phyloP scores from a whole-genome alignment of 2,329 filamentous ascomycete genomes.

The Penicillium sp. region DNA sequence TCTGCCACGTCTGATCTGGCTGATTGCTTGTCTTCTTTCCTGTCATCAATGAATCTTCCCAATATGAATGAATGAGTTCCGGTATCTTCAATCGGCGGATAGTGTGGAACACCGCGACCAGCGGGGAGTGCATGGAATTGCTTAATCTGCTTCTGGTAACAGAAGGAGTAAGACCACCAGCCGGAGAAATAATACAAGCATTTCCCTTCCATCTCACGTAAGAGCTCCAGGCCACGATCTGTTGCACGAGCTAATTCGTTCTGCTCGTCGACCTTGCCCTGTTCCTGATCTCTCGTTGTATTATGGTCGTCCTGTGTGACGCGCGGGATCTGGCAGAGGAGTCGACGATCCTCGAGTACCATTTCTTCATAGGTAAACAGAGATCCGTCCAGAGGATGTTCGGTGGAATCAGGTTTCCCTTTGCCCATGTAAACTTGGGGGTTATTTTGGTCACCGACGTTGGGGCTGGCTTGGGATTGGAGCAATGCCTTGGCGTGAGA shows the following conservation, averaged over 20 bases:
- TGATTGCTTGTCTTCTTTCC: constrained; percentile 32
- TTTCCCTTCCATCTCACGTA: constrained; percentile 69
- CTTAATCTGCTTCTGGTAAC: constrained; percentile 79
- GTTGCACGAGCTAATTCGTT: constrained; percentile 75
- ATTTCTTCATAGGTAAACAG: constrained; percentile 65
- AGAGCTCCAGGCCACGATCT: constrained; percentile 72
- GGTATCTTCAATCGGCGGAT: constrained; percentile 73
- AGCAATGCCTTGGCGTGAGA: constrained; percentile 62
- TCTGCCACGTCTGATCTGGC: constrained; percentile 52
- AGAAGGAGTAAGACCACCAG: constrained; percentile 97
- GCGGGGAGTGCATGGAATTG: constrained; percentile 84
- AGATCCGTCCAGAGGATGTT: constrained; percentile 41
- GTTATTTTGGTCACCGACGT: constrained; percentile 18
- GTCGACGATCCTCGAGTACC: constrained; percentile 64
- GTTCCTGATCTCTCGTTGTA: constrained; percentile 59
- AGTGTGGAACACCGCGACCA: constrained; percentile 61
- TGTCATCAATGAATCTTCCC: constrained; percentile 53
- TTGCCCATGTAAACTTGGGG: constrained; percentile 28
- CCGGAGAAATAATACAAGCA: constrained; percentile 82
- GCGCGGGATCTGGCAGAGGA: constrained; percentile 79
- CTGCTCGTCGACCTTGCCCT: constrained; percentile 64
- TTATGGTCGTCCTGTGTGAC: constrained; percentile 62
- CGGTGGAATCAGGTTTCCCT: constrained; percentile 52
- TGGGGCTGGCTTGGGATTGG: constrained; percentile 21
- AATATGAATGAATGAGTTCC: constrained; percentile 72